These are phyloP conservation scores for Durio zibethinus DNA, from an alignment of 345 rosid species.

Conservation along the genomic window DNA sequence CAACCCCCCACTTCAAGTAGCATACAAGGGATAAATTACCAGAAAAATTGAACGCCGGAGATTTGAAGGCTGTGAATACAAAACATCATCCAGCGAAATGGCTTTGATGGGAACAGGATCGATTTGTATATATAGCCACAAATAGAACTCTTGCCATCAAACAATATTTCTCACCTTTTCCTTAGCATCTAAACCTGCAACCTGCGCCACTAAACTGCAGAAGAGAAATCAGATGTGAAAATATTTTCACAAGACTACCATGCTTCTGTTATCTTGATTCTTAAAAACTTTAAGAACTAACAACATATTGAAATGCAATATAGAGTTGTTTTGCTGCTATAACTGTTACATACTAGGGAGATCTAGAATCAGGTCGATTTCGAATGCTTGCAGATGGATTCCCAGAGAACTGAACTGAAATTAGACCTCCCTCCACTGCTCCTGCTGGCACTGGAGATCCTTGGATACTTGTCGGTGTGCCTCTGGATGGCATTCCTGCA, in stretches of 20 bases:
- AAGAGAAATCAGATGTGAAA: not conserved
- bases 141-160: not conserved
- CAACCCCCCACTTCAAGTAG: slow-evolving; percentile 5
- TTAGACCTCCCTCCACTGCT: slow-evolving; percentile 37
- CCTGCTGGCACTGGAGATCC: slow-evolving; percentile 48
- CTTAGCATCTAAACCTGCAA: slow-evolving; percentile 43
- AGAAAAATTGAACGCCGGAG: slow-evolving; percentile 1
- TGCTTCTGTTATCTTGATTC: not conserved
- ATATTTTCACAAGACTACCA: not conserved
- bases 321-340: not conserved
- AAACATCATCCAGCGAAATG: slow-evolving; percentile 7
- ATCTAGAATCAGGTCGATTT: slow-evolving; percentile 32
- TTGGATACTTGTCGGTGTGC: slow-evolving; percentile 29
- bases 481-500: slow-evolving; percentile 67
- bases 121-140: not conserved
- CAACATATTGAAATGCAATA: not conserved
- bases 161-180: slow-evolving; percentile 20
- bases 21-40: slow-evolving; percentile 32
- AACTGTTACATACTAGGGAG: slow-evolving; percentile 40
- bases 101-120: slow-evolving; percentile 11
- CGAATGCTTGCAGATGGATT: slow-evolving; percentile 43
- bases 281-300: not conserved
- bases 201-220: slow-evolving; percentile 49
- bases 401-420: slow-evolving; percentile 50
- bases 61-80: slow-evolving; percentile 10